These are phyloP conservation scores for Euphorbia schlechtendalii DNA, from an alignment of 441 rosid genomes.

Conservation along the genomic window DNA sequence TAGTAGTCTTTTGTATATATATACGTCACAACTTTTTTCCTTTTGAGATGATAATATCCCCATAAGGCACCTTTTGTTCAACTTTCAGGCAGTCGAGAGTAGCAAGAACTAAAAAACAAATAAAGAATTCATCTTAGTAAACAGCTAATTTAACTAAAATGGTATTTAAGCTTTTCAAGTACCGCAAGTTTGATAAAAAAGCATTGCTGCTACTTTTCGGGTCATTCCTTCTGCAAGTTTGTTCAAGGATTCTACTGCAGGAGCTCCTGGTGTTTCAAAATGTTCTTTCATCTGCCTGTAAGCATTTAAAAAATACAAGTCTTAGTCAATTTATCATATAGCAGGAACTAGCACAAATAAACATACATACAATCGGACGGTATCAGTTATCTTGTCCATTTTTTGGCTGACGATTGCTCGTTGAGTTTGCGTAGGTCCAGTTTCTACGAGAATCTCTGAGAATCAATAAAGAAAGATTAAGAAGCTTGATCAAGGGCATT, in stretches of 20 bases:
- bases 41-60: too few relatives aligned
- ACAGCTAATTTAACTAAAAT: background rate
- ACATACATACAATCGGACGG: too few relatives aligned
- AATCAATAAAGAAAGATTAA: conserved; percentile 47
- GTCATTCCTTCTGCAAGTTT: conserved; percentile 62
- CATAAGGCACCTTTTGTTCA: too few relatives aligned
- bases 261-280: too few relatives aligned
- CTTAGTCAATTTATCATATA: background rate
- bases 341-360: conserved; percentile 12
- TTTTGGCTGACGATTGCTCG: conserved; percentile 30
- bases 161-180: conserved; percentile 13
- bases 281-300: too few relatives aligned
- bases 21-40: too few relatives aligned
- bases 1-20: too few relatives aligned
- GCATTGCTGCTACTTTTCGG: conserved; percentile 67
- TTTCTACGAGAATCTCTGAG: conserved; percentile 65
- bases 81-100: conserved; percentile 49
- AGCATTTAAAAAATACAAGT: background rate
- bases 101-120: conserved; percentile 54
- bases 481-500: too few relatives aligned
- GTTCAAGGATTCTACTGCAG: too few relatives aligned
- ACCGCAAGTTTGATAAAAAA: conserved; percentile 85
- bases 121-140: conserved; percentile 7
- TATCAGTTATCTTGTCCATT: conserved; percentile 59
- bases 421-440: conserved; percentile 74